Conservation (phyloP, 129 eudicot genomes). For the Tanacetum coccineum region DNA sequence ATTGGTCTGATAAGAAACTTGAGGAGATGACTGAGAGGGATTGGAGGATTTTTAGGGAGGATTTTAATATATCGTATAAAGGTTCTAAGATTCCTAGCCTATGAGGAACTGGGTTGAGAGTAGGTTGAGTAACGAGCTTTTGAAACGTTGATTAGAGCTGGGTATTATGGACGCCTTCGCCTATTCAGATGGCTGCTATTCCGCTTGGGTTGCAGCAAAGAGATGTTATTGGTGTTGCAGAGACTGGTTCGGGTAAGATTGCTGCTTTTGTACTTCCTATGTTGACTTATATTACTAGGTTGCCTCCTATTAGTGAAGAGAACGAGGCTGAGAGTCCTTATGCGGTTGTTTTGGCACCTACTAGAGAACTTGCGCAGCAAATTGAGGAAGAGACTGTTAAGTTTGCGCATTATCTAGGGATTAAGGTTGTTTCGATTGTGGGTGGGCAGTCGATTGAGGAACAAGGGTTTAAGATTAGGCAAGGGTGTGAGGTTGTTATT, state of each 20-base stretch:
- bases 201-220: slow-evolving; percentile 58
- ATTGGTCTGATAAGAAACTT: slow-evolving; percentile 61
- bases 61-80: slow-evolving; percentile 50
- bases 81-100: slow-evolving; percentile 53
- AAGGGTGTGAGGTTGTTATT: slow-evolving; percentile 59
- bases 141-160: slow-evolving; percentile 55
- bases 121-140: slow-evolving; percentile 35
- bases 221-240: slow-evolving; percentile 57
- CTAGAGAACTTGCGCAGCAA: slow-evolving; percentile 56
- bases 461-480: slow-evolving; percentile 58
- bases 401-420: slow-evolving; percentile 54
- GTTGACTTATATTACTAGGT: slow-evolving; percentile 52
- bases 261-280: slow-evolving; percentile 67
- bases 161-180: slow-evolving; percentile 54
- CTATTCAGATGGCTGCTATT: slow-evolving; percentile 65
- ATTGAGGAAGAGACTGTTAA: slow-evolving; percentile 62
- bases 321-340: slow-evolving; percentile 66
- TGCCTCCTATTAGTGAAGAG: slow-evolving; percentile 57
- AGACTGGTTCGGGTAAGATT: slow-evolving; percentile 63
- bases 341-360: slow-evolving; percentile 65
- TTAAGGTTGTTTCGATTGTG: slow-evolving; percentile 53
- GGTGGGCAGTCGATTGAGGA: slow-evolving; percentile 69
- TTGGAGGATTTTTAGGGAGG: slow-evolving; percentile 64
- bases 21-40: slow-evolving; percentile 64
- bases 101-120: slow-evolving; percentile 65